phyloP scores from a whole-genome alignment of 495 filamentous ascomycete genomes.

The Podospora appendiculata region DNA sequence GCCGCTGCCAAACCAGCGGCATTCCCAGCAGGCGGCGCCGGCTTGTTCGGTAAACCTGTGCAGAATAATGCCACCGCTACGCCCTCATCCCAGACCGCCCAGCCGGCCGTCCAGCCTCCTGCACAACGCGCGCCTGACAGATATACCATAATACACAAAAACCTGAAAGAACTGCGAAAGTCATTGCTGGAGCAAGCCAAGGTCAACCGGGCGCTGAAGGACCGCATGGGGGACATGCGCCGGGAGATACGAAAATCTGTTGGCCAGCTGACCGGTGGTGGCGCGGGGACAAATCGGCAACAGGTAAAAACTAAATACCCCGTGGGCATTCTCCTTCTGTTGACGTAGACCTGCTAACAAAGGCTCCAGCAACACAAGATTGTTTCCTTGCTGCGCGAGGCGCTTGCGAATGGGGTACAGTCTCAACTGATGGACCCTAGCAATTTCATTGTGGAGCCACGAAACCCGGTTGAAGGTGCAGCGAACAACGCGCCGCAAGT shows the following conservation, averaged over 20 bases:
- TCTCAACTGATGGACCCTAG: slow-evolving; percentile 59
- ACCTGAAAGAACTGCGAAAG: slow-evolving; percentile 63
- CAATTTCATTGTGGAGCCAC: slow-evolving; percentile 52
- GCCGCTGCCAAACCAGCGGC: not conserved
- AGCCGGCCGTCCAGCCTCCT: not conserved
- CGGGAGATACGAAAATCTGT: slow-evolving; percentile 62
- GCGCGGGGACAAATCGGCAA: slow-evolving; percentile 51
- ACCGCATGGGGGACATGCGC: slow-evolving; percentile 64
- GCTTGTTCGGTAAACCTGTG: not conserved
- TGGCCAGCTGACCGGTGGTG: slow-evolving; percentile 60
- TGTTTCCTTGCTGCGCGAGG: slow-evolving; percentile 38
- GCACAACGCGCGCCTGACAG: slow-evolving; percentile 22
- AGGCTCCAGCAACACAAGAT: slow-evolving; percentile 27
- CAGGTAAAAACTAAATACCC: slow-evolving; percentile 33
- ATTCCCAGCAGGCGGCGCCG: not conserved
- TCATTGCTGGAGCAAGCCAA: slow-evolving; percentile 45
- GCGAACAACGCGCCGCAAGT: slow-evolving; percentile 44
- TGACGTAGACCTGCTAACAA: slow-evolving; percentile 1
- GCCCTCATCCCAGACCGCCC: not conserved
- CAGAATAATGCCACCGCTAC: slow-evolving; percentile 4
- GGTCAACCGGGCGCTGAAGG: slow-evolving; percentile 42
- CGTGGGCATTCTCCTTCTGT: not conserved
- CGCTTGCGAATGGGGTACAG: slow-evolving; percentile 31
- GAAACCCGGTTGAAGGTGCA: slow-evolving; percentile 44
- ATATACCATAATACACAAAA: slow-evolving; percentile 63